phyloP scores from a whole-genome alignment of 257 asterid species.

The Solanum peruvianum region DNA sequence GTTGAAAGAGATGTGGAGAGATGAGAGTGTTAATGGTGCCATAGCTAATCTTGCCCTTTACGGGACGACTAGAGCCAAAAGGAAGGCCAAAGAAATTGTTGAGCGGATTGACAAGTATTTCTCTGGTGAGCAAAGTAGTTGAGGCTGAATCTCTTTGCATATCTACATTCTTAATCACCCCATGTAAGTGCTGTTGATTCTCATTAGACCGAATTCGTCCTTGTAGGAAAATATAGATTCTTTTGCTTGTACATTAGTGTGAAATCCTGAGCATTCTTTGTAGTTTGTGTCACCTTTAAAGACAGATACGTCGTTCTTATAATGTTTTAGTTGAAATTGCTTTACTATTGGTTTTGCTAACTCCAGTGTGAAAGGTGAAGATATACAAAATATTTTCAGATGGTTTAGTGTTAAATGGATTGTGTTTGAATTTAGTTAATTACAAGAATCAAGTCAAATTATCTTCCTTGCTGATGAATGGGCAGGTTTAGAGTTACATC shows the following conservation, averaged over 20 bases:
- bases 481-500: neutral
- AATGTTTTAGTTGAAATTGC: neutral
- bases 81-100: constrained; percentile 38
- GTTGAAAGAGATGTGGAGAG: constrained; percentile 16
- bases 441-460: neutral
- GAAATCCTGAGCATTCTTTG: neutral
- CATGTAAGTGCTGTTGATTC: neutral
- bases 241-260: neutral
- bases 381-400: neutral
- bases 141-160: neutral
- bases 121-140: constrained; percentile 12
- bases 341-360: neutral
- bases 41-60: constrained; percentile 15
- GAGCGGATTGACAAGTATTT: constrained; percentile 18
- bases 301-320: neutral
- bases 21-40: constrained; percentile 11
- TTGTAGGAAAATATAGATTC: neutral
- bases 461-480: neutral
- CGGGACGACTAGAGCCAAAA: constrained; percentile 48
- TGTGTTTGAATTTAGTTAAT: neutral
- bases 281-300: neutral
- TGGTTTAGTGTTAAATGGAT: neutral
- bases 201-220: neutral
- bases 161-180: neutral
- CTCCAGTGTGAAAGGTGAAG: neutral